These are phyloP conservation scores for Scutellaria barbata DNA, from an alignment of 257 asterid genomes.

Conservation along the genomic window DNA sequence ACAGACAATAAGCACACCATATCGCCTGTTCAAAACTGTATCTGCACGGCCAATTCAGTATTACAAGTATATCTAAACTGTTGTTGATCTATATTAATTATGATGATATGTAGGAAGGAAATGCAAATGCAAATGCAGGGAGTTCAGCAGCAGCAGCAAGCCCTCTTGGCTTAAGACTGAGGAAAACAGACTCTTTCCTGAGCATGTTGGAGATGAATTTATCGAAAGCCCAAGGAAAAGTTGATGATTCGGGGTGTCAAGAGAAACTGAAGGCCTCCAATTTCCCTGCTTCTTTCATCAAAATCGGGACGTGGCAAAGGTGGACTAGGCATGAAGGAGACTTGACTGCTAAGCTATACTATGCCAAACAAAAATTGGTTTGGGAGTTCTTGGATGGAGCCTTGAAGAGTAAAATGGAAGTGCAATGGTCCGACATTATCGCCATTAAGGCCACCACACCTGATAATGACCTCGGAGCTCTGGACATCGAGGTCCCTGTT, in stretches of 20 bases:
- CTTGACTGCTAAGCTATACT: constrained; percentile 65
- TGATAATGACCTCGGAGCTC: constrained; percentile 41
- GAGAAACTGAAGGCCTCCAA: constrained; percentile 73
- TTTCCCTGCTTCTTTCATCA: constrained; percentile 49
- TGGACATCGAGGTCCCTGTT: constrained; percentile 78
- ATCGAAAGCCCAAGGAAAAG: constrained; percentile 15
- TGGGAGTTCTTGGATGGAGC: constrained; percentile 81
- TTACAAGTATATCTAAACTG: too few relatives aligned
- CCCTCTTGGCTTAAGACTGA: constrained; percentile 58
- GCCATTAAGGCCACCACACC: constrained; percentile 52
- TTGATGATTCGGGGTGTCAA: constrained; percentile 31
- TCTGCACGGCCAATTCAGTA: too few relatives aligned
- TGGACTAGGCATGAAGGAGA: constrained; percentile 59
- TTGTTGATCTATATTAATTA: too few relatives aligned
- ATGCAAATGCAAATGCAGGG: too few relatives aligned
- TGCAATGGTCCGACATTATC: constrained; percentile 67
- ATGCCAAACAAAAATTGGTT: constrained; percentile 61
- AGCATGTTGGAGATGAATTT: constrained; percentile 33
- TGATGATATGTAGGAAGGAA: too few relatives aligned
- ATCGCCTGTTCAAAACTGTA: too few relatives aligned
- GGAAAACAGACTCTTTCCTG: constrained; percentile 55
- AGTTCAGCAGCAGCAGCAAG: constrained; percentile 19
- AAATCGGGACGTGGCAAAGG: constrained; percentile 74
- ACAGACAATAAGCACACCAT: too few relatives aligned
- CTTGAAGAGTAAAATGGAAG: constrained; percentile 74